Conservation (phyloP, 2,329 filamentous ascomycete genomes). For the Lasiodiplodia citricola region DNA sequence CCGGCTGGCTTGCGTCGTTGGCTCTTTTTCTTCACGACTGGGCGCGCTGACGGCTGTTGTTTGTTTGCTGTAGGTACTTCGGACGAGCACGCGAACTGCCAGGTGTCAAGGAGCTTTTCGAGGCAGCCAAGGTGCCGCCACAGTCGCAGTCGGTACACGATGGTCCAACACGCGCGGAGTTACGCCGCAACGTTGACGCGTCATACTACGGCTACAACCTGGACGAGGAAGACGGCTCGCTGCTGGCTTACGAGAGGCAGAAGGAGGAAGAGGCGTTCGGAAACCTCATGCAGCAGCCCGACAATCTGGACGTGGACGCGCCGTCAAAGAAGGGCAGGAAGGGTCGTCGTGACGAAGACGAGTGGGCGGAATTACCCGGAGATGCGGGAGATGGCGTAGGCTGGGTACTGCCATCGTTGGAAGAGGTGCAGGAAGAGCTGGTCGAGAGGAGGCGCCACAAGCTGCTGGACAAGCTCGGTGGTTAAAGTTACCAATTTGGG, state of each 20-base stretch:
- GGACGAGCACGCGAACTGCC: constrained; percentile 87
- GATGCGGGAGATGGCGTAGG: constrained; percentile 80
- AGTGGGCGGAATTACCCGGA: constrained; percentile 85
- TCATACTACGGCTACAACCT: constrained; percentile 95
- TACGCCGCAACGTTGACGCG: constrained; percentile 82
- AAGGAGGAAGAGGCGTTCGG: constrained; percentile 85
- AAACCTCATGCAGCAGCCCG: constrained; percentile 64
- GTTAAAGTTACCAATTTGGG: neutral
- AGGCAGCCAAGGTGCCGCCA: constrained; percentile 62
- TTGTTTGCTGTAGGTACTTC: constrained; percentile 65
- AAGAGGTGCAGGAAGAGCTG: constrained; percentile 93
- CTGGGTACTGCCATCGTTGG: constrained; percentile 84
- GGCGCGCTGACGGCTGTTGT: neutral
- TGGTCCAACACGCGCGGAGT: constrained; percentile 70
- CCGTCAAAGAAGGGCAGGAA: constrained; percentile 28
- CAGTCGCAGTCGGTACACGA: constrained; percentile 56
- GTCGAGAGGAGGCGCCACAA: constrained; percentile 83
- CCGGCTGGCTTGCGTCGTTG: neutral
- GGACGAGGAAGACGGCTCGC: constrained; percentile 83
- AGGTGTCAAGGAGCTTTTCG: constrained; percentile 95
- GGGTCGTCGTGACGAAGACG: constrained; percentile 35
- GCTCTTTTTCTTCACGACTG: neutral
- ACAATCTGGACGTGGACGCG: constrained; percentile 53
- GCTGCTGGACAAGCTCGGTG: constrained; percentile 77
- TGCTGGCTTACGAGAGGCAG: constrained; percentile 79